Base-by-base conservation (phyloP, 2,329 filamentous ascomycete species). In the Lecanicillium sp. region DNA sequence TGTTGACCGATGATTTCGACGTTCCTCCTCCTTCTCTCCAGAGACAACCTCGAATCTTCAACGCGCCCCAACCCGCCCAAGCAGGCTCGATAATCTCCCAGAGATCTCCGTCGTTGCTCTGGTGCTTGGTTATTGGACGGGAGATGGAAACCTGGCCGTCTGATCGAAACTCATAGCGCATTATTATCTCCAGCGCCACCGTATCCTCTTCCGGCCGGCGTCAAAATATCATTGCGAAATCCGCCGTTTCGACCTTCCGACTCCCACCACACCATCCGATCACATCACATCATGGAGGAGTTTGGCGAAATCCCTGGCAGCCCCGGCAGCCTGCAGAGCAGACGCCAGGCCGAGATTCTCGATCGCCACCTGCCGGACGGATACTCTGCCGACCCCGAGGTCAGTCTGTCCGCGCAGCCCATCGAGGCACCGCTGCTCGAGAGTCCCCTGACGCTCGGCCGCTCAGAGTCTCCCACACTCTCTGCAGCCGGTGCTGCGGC, bases 321-420 rank as follows among this genome's bases (percentile, higher is more conserved):
- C 52, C 53, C 54, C 19, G 55, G 56, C 15, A 60, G 57, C 49
- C 48, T 62, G 26, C 58, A 59, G 29, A 59, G 54, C 49, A 55
- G 52, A 38, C 60, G 62, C 33, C 61, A 64, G 38, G 65, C 63
- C 30, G 63, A 64, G 15, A 67, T 68, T 21, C 60, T 68, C 43
- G 60, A 67, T 15, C 61, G 61, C 26, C 66, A 65, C 46, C 58
- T 68, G 1, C 66, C 66, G 11, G 66, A 68, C 44, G 66, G 66
- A 29, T 68, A 66, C 54, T 68, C 66, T 19, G 66, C 66, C 27
- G 65, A 63, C 7, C 61, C 66, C 15, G 64, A 67, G n/a, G 65
- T 60, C 48, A 66, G 63, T 46, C 50, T 65, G 24, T 56, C 54
- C 27, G 45, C 40, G 12, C 51, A 53, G 8, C 51, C 55, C n/a